These are phyloP conservation scores for Gossypium herbaceum DNA, from an alignment of 345 rosid species.

Conservation along the genomic window DNA sequence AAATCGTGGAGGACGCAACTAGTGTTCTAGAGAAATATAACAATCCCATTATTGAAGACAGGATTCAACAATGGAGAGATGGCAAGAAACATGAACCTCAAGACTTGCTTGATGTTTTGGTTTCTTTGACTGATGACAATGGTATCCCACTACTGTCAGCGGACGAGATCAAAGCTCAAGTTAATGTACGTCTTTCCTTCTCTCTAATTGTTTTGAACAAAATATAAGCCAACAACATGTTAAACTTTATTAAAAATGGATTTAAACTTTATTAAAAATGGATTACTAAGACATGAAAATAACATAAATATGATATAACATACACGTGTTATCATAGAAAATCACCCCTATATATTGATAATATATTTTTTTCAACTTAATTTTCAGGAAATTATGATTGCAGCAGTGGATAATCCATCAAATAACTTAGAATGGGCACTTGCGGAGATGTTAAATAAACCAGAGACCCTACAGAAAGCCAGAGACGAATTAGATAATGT, in stretches of 20 bases:
- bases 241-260: no score
- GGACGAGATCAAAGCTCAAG: constrained; percentile 28
- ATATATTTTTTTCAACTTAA: not conserved
- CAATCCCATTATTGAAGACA: constrained; percentile 4
- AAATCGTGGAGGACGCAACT: not conserved
- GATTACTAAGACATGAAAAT: not conserved
- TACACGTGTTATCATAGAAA: not conserved
- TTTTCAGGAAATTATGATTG: constrained; percentile 25
- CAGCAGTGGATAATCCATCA: not conserved
- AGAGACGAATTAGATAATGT: not conserved
- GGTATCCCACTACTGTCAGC: constrained; percentile 19
- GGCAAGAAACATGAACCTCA: constrained; percentile 17
- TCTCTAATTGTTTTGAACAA: not conserved
- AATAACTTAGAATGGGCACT: not conserved
- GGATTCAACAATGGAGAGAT: constrained; percentile 26
- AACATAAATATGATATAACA: not conserved
- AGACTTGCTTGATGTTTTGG: constrained; percentile 26
- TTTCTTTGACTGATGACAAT: constrained; percentile 11
- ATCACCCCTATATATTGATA: not conserved
- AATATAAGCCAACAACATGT: not conserved
- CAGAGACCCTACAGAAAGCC: not conserved
- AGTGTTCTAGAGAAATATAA: not conserved
- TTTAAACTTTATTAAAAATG: no score
- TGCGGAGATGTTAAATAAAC: constrained; percentile 28
- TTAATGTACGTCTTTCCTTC: not conserved